These are phyloP conservation scores for Garcia nutans DNA, from an alignment of 345 rosid species.

Conservation along the genomic window DNA sequence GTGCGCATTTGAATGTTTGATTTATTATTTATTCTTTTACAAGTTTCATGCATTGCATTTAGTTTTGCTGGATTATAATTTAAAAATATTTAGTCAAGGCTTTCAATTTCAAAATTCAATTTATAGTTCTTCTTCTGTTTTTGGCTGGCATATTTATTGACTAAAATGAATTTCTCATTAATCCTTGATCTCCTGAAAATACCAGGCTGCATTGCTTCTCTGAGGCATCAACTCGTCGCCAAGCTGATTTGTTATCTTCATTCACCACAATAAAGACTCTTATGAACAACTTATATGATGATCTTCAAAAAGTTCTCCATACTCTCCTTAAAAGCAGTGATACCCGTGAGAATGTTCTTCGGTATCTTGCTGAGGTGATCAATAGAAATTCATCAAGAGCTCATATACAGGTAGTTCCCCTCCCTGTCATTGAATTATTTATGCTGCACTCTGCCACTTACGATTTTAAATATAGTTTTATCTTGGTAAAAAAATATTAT, in stretches of 20 bases:
- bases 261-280: slow-evolving; percentile 81
- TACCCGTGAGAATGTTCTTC: slow-evolving; percentile 80
- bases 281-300: slow-evolving; percentile 67
- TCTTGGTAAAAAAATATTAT: background rate
- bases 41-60: background rate
- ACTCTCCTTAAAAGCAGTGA: slow-evolving; percentile 63
- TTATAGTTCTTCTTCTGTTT: no score
- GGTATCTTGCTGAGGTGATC: slow-evolving; percentile 95
- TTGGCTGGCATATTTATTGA: background rate
- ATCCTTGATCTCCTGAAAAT: slow-evolving; percentile 13
- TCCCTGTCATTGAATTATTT: slow-evolving; percentile 2
- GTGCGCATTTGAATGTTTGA: background rate
- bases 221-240: slow-evolving; percentile 75
- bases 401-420: slow-evolving; percentile 68
- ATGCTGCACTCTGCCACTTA: background rate
- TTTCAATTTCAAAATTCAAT: no score
- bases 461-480: background rate
- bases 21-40: background rate
- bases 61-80: background rate
- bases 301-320: slow-evolving; percentile 67
- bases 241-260: slow-evolving; percentile 79
- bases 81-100: background rate
- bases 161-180: background rate
- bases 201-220: slow-evolving; percentile 94
- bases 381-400: slow-evolving; percentile 84